Conservation (phyloP, 306 rosid genomes). For the Neltuma alba region DNA sequence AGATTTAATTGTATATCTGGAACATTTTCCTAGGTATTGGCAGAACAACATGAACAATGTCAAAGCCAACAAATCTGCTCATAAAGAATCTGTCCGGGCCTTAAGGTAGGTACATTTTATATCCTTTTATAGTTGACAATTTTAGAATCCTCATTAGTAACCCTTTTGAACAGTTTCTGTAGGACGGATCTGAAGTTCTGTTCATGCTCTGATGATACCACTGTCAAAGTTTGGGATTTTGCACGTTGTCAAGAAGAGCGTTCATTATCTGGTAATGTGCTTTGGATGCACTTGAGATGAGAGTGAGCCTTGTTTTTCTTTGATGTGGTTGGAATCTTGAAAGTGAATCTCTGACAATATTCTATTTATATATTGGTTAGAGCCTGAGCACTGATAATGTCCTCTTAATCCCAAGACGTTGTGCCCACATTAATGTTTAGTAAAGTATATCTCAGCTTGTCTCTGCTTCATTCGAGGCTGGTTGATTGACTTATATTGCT, state of each 20-base stretch:
- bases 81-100: constrained; percentile 98
- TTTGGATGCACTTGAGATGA: constrained; percentile 43
- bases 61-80: constrained; percentile 96
- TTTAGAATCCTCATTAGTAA: constrained; percentile 26
- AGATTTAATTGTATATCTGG: constrained; percentile 32
- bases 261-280: constrained; percentile 95
- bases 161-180: constrained; percentile 75
- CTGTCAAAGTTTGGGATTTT: constrained; percentile 98
- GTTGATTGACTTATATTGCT: not conserved
- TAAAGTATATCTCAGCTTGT: not conserved
- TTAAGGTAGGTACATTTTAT: constrained; percentile 60
- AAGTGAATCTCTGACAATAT: constrained; percentile 9
- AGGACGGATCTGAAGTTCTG: constrained; percentile 98
- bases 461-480: not conserved
- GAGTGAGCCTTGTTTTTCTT: constrained; percentile 18
- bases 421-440: not conserved
- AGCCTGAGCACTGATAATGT: not conserved
- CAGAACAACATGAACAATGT: constrained; percentile 99
- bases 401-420: not conserved
- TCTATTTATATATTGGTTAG: constrained; percentile 3
- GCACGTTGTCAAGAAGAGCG: constrained; percentile 98
- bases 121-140: constrained; percentile 5
- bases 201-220: constrained; percentile 95
- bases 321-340: constrained; percentile 14
- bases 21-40: constrained; percentile 74